These are phyloP conservation scores for Arthroderma sp. DNA, from an alignment of 2,329 filamentous ascomycete genomes.

Conservation along the genomic window DNA sequence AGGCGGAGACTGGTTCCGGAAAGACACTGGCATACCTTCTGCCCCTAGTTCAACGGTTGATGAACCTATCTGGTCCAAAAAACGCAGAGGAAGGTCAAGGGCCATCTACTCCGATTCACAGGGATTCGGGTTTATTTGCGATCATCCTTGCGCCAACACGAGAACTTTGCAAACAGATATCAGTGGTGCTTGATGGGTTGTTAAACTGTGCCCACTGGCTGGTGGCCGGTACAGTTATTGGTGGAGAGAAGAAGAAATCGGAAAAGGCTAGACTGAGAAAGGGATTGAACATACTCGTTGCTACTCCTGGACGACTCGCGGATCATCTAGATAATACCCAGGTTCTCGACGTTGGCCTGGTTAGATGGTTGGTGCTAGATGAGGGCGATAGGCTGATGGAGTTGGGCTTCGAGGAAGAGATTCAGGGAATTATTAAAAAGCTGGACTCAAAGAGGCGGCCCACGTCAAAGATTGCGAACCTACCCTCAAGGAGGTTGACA, in stretches of 20 bases:
- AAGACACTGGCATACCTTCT: slow-evolving; percentile 95
- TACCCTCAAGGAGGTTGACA: slow-evolving; percentile 66
- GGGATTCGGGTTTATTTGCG: slow-evolving; percentile 83
- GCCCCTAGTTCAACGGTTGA: slow-evolving; percentile 78
- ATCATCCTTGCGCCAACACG: slow-evolving; percentile 88
- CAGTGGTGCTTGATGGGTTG: slow-evolving; percentile 70
- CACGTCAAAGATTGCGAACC: slow-evolving; percentile 46
- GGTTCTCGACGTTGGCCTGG: slow-evolving; percentile 72
- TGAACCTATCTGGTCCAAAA: slow-evolving; percentile 54
- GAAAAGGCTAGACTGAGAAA: slow-evolving; percentile 92
- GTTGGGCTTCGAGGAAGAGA: slow-evolving; percentile 87
- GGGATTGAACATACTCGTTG: slow-evolving; percentile 88
- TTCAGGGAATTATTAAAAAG: slow-evolving; percentile 72
- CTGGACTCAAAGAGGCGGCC: slow-evolving; percentile 57
- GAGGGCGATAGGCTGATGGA: slow-evolving; percentile 99
- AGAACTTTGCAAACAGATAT: slow-evolving; percentile 89
- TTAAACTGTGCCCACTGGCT: slow-evolving; percentile 88
- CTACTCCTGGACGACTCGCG: slow-evolving; percentile 78
- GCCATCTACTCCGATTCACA: slow-evolving; percentile 48
- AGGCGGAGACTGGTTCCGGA: slow-evolving; percentile 92
- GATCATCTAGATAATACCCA: slow-evolving; percentile 92
- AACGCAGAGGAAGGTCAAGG: slow-evolving; percentile 27
- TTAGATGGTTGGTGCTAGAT: slow-evolving; percentile 87
- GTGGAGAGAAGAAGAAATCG: slow-evolving; percentile 60
- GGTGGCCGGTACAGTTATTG: slow-evolving; percentile 73